Base-by-base conservation (phyloP, 805 yeast species). In the Starmerella etchellsii region DNA sequence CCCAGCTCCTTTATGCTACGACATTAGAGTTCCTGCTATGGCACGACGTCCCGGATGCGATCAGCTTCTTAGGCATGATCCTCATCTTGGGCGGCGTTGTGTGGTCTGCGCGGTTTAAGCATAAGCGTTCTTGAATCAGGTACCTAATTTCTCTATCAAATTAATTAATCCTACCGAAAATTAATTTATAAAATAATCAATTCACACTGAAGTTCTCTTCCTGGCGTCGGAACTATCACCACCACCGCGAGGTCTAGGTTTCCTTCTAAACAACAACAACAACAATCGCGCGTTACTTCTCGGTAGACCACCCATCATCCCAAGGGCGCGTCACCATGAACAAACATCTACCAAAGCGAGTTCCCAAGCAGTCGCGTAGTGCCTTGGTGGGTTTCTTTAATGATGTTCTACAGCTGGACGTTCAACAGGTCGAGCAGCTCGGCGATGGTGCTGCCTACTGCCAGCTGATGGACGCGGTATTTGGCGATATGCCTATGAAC, bases 381-480 rank as follows among this genome's bases (percentile, higher is more conserved):
- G 95, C 84, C 52, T 69, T 91, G 15, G 62, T 91, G 41, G 71
- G 69, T 41, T 91, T 97, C 97, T 67, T 91, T 50, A 88, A 88
- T 55, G 67, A 71, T 32, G 69, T 81, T 3, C 66, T 84, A 35
- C 70, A 70, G 33, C 60, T 85, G 31, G 66, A 75, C 47, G 73
- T 81, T 53, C 67, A 74, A 28, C 83, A 81, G 56, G 79, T 91
- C 1, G 98, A 91, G 57, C 87, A 87, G 60, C 78, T 95, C 56
- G 99, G 99, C 15, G 74, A 81, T 2, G 99, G 99, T 2, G 95
- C 95, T 1, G 88, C 84, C 1, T 88, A 83, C 58, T 85, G 96
- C 60, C 95, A 87, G 63, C 70, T 91, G 30, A 68, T 88, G 66
- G 96, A 91, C 59, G 74, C 85, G 7, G 76, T 91, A 16, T 81